Base-by-base conservation (phyloP, 768 basidiomycete genomes). In the Tylopilus subfusipes region DNA sequence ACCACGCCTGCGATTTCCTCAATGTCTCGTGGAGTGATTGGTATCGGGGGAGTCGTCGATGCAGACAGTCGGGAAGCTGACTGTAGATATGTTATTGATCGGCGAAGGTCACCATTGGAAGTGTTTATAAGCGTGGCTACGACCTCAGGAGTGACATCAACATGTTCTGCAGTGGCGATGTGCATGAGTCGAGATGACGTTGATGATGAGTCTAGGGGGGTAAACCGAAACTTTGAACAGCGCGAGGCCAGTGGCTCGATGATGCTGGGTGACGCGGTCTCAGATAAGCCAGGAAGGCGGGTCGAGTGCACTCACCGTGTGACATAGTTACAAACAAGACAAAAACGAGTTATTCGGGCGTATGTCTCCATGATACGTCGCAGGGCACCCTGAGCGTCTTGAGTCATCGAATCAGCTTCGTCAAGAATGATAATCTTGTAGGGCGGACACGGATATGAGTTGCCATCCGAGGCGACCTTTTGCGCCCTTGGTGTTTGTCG, bases 331-430 rank as follows among this genome's bases (percentile, higher is more conserved):
- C 97, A 99, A 18, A 98, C 93, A 21, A 99, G 77, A 71, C 97
- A 99, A 74, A 99, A 99, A 5, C 97, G 81, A 30, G 97, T 99
- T 68, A 98, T 98, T 52, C 89, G 82, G 18, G 92, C 92, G 65
- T 98, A 94, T n/a, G 86, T 95, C 72, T 99, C 97, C 97, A 99
- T 99, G 68, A 98, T 98, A n/a, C 97, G 83, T 39, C 97, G 81
- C 38, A 99, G 76, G 0, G 97, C 97, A 31, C 89, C 94, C 70
- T 99, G 97, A 5, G 97, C 97, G 67, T 99, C 97, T 73, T 98
- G 96, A 6, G 97, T 99, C 97, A 99, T 99, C 6, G 93, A 96
- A 70, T 99, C 97, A 21, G 97, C 97, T 73, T 99, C 97, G 64
- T 99, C 97, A 24, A 99, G 82, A 58, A 99, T 98, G 67, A 99